Evolutionary conservation across 2,329 filamentous ascomycete species (phyloP).

Genomic region (Penicillium nordicum): DNA sequence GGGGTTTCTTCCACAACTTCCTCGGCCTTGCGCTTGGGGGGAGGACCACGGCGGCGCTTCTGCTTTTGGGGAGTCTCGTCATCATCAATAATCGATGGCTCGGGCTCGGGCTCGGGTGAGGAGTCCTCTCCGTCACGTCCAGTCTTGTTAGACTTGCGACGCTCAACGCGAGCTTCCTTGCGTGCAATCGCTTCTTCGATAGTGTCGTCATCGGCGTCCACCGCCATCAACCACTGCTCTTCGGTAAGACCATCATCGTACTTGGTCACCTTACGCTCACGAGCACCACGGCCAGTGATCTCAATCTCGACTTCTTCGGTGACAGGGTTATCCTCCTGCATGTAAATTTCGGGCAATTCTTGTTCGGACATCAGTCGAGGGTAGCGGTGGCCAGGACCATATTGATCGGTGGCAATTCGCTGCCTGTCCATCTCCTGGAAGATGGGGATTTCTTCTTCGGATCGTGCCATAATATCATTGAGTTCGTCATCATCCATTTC

Average conservation of each 20-base stretch:
- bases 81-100: constrained; percentile 68
- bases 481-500: constrained; percentile 99
- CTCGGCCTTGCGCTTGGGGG: constrained; percentile 83
- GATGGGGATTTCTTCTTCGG: constrained; percentile 68
- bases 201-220: constrained; percentile 92
- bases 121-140: constrained; percentile 56
- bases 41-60: constrained; percentile 73
- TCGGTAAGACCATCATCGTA: constrained; percentile 98
- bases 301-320: constrained; percentile 74
- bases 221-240: constrained; percentile 97
- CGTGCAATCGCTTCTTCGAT: constrained; percentile 90
- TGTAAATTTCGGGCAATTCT: constrained; percentile 91
- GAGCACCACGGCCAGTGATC: constrained; percentile 78
- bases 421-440: constrained; percentile 86
- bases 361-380: constrained; percentile 81
- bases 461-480: constrained; percentile 89
- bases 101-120: constrained; percentile 71
- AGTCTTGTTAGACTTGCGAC: constrained; percentile 71
- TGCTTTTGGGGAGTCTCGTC: constrained; percentile 76
- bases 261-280: constrained; percentile 88
- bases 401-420: constrained; percentile 61
- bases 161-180: constrained; percentile 80
- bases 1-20: constrained; percentile 73
- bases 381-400: constrained; percentile 66
- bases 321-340: constrained; percentile 78